Evolutionary conservation across 305 asterid genomes (phyloP), one percentile per base, ranked within the genome.

Genomic region (Striga hermonthica): DNA sequence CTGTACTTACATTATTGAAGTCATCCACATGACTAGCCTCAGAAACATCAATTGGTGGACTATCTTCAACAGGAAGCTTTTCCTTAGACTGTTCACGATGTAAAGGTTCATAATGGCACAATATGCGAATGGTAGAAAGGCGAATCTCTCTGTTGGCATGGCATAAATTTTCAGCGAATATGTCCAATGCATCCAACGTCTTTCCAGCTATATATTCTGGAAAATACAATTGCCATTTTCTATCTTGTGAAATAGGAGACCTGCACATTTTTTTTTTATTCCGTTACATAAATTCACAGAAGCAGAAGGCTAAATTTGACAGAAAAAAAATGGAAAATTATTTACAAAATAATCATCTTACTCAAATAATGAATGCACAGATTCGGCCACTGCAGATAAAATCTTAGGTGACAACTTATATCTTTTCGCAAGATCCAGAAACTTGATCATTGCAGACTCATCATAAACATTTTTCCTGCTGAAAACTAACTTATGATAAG

Each of bases 311-410:
- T 74, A 54, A 40, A 9, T 36, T 41, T 68, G 61, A 47, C 61
- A 22, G 31, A 22, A 45, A 31, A 45, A 64, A 68, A 66, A 67
- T 57, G 7, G 65, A 13, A 60, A 2, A 9, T 28, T 6, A 36
- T 37, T n/a, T 3, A 63, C 54, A 62, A 6, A 44, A 54, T 6
- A 55, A 57, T 56, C 16, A 60, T 66, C 89, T 74, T 81, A 94
- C 99, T 70, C 84, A 65, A 60, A 78, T 55, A 74, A 62, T 34
- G 84, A 88, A 75, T 88, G 96, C 84, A 94, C 72, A 61, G 81
- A 71, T 69, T 84, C 90, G 66, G 97, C 98, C 6, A 88, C 95
- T 14, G 95, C 82, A 76, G 91, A 82, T 76, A 94, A 76, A 76
- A 94, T 75, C 68, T 91, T 92, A 60, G 91, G 83, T 65, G 93